Evolutionary conservation across 352 stramenopile species (phyloP).

Genomic region (Phytophthora sp.): DNA sequence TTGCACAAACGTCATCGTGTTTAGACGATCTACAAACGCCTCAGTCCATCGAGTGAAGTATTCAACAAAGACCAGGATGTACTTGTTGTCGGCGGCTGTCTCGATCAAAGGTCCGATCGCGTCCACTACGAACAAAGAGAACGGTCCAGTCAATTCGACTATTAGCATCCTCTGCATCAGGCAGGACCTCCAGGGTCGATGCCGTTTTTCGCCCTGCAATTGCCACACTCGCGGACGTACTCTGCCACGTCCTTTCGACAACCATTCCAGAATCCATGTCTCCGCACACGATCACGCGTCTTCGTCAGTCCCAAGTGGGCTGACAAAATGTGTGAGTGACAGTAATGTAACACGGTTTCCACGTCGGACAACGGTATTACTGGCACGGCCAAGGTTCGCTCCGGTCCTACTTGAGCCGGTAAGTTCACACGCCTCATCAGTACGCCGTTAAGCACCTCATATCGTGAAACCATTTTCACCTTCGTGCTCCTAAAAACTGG

Average conservation of each 20-base stretch:
- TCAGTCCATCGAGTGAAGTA: background rate
- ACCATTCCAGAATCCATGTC: no score
- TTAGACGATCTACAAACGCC: background rate
- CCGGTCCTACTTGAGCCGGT: background rate
- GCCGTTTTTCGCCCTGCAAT: no score
- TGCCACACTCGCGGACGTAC: no score
- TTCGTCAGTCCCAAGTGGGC: constrained; percentile 5
- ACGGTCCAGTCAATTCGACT: no score
- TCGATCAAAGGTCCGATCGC: background rate
- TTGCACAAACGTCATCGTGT: background rate
- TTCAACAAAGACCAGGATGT: constrained; percentile 1
- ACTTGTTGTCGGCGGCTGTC: background rate
- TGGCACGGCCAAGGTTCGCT: background rate
- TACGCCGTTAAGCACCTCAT: background rate
- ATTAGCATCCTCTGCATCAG: no score
- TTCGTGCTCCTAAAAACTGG: background rate
- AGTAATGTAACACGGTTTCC: constrained; percentile 17
- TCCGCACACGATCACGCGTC: background rate
- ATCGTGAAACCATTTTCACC: background rate
- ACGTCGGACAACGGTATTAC: constrained; percentile 7
- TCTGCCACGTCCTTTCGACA: no score
- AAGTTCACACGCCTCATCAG: constrained; percentile 12
- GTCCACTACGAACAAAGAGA: no score
- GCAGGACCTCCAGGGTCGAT: no score
- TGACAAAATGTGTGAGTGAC: constrained; percentile 7